These are phyloP conservation scores for Trichothecium sympodiale DNA, from an alignment of 2,329 filamentous ascomycete species.

Conservation along the genomic window DNA sequence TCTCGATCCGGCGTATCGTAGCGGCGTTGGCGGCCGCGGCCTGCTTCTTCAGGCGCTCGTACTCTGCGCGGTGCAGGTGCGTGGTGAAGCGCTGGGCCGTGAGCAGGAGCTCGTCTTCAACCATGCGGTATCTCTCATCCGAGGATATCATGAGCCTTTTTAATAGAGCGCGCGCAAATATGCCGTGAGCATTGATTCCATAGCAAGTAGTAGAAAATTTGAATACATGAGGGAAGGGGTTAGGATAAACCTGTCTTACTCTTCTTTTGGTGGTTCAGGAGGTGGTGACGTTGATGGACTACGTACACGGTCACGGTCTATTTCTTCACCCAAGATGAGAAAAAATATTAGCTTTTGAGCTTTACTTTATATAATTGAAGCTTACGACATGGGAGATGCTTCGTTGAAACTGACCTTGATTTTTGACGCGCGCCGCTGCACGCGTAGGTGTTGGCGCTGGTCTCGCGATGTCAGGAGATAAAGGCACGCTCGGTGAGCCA, in stretches of 20 bases:
- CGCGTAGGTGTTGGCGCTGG: background rate
- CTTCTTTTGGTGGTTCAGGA: conserved; percentile 34
- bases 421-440: background rate
- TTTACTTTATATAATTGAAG: too few relatives aligned
- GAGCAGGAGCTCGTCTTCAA: conserved; percentile 67
- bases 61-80: conserved; percentile 69
- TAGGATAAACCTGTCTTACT: conserved; percentile 17
- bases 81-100: conserved; percentile 60
- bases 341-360: too few relatives aligned
- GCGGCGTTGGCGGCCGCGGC: conserved; percentile 44
- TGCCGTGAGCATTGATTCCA: too few relatives aligned
- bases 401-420: too few relatives aligned
- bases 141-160: conserved; percentile 53
- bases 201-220: too few relatives aligned
- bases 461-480: background rate
- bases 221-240: background rate
- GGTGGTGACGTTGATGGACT: conserved; percentile 41
- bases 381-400: too few relatives aligned
- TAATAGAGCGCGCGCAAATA: too few relatives aligned
- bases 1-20: conserved; percentile 36
- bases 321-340: too few relatives aligned
- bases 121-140: conserved; percentile 71
- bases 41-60: conserved; percentile 51
- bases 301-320: too few relatives aligned
- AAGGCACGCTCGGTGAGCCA: background rate